A percentile compares a stretch with the other conserved stretches of the same genome.
Evolutionary conservation across 371 early-diverging fungal genomes (phyloP).

Genomic region (Syncephalastrum contaminatum): DNA sequence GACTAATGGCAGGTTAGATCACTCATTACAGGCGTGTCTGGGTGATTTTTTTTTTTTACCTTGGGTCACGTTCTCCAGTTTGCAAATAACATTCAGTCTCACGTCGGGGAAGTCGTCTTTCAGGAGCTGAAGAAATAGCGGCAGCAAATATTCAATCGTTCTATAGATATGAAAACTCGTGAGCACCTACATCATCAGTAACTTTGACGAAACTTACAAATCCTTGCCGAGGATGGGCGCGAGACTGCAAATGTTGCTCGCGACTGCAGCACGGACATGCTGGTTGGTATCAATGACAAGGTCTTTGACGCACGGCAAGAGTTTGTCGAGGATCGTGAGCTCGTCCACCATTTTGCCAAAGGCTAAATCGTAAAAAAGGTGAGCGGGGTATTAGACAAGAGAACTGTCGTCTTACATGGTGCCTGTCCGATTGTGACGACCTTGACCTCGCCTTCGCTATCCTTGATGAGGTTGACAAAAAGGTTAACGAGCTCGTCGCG

Average conservation of each 20-base stretch:
- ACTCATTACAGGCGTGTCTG: not conserved
- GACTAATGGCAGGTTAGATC: conserved; percentile 41
- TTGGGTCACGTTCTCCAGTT: conserved; percentile 91
- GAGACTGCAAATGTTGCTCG: conserved; percentile 91
- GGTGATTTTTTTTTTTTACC: conserved; percentile 31
- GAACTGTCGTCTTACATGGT: conserved; percentile 68
- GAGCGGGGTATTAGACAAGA: too few species aligned
- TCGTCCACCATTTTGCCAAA: conserved; percentile 81
- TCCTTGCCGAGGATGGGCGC: conserved; percentile 95
- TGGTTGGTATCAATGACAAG: conserved; percentile 94
- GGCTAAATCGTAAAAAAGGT: conserved; percentile 10
- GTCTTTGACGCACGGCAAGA: conserved; percentile 90
- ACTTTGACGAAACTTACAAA: conserved; percentile 60
- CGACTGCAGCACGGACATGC: conserved; percentile 95
- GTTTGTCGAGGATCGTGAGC: conserved; percentile 74
- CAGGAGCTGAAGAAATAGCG: conserved; percentile 91
- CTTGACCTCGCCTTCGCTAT: conserved; percentile 97
- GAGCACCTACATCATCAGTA: too few species aligned
- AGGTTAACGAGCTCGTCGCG: conserved; percentile 36
- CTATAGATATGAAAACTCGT: conserved; percentile 32
- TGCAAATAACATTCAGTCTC: conserved; percentile 96
- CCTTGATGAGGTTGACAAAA: conserved; percentile 81
- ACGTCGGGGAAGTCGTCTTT: conserved; percentile 98
- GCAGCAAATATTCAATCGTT: conserved; percentile 93
- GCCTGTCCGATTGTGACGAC: conserved; percentile 84